Evolutionary conservation across 495 filamentous ascomycete genomes (phyloP).

Genomic region (Aspergillus conjunctus): DNA sequence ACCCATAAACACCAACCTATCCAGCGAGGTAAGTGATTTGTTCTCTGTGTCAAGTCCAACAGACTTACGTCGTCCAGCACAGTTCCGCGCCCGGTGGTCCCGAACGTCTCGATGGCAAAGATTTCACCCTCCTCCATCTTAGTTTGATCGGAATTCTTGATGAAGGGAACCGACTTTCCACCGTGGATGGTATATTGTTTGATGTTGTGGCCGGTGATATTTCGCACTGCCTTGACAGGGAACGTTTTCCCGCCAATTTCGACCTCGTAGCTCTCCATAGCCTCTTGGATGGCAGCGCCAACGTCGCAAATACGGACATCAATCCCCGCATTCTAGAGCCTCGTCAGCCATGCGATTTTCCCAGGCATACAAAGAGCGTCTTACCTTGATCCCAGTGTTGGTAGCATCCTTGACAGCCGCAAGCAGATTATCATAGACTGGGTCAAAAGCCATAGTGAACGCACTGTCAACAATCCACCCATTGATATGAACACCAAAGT

Average conservation of each 20-base stretch:
- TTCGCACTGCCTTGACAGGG: conserved; percentile 61
- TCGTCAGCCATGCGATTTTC: conserved; percentile 7
- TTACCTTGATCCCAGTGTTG: conserved; percentile 59
- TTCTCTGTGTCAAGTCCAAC: background rate
- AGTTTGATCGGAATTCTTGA: conserved; percentile 58
- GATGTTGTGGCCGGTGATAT: conserved; percentile 63
- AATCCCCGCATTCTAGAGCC: conserved; percentile 56
- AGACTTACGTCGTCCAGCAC: conserved; percentile 45
- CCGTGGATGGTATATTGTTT: conserved; percentile 61
- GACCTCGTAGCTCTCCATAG: conserved; percentile 68
- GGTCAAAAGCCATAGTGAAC: conserved; percentile 64
- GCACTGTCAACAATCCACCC: conserved; percentile 67
- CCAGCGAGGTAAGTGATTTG: background rate
- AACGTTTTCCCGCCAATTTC: conserved; percentile 57
- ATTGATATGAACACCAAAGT: conserved; percentile 67
- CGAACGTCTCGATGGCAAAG: conserved; percentile 69
- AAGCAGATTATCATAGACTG: conserved; percentile 62
- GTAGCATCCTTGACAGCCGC: conserved; percentile 64
- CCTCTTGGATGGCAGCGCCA: conserved; percentile 64
- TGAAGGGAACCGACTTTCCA: conserved; percentile 62
- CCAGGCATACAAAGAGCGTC: background rate
- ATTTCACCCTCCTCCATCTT: conserved; percentile 70
- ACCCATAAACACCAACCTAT: conserved; percentile 45
- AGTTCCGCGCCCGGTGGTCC: conserved; percentile 58
- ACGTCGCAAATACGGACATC: conserved; percentile 64